These are phyloP conservation scores for Angomonas desouzai DNA, from an alignment of 208 protist species.

Conservation along the genomic window DNA sequence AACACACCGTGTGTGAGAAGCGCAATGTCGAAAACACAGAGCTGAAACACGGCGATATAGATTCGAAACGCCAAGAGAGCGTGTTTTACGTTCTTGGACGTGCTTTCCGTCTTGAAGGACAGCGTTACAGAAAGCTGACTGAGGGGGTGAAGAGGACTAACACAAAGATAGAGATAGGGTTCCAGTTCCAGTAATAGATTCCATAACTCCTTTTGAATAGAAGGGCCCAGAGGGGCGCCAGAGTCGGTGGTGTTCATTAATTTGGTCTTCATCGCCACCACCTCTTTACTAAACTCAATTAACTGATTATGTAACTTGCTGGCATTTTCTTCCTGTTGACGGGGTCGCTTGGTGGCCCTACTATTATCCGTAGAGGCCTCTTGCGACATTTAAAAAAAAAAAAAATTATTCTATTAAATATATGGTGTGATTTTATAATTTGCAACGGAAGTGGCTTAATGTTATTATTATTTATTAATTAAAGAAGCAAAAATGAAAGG, in stretches of 20 bases:
- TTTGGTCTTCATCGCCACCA: neutral
- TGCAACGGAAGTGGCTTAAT: too few relatives aligned
- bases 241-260: neutral
- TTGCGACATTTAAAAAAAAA: neutral
- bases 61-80: neutral
- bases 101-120: neutral
- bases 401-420: too few relatives aligned
- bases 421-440: too few relatives aligned
- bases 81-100: neutral
- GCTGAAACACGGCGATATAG: neutral
- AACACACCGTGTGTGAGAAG: neutral
- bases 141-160: neutral
- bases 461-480: too few relatives aligned
- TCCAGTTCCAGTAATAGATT: conserved; percentile 4
- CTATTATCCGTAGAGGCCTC: neutral
- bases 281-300: conserved; percentile 3
- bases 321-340: neutral
- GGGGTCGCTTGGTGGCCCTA: neutral
- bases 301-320: neutral
- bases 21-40: neutral
- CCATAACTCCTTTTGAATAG: conserved; percentile 3
- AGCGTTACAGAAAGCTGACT: neutral
- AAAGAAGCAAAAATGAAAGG: too few relatives aligned
- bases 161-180: conserved; percentile 10
- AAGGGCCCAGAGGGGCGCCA: neutral